phyloP scores from a whole-genome alignment of 1,284 basidiomycete genomes.

The Ceratobasidium theobromae region DNA sequence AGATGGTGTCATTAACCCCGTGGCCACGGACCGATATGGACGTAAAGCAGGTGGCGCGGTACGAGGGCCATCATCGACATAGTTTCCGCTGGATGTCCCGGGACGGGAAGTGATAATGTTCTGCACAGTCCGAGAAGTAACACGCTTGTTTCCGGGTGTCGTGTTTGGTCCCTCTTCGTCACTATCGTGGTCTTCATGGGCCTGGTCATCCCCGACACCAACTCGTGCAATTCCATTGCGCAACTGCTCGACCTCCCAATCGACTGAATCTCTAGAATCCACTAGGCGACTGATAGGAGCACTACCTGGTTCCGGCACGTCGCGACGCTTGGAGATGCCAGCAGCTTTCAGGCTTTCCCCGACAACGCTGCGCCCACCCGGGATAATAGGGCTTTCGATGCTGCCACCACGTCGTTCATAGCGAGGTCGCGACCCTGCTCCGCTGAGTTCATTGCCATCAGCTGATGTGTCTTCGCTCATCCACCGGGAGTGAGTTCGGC shows the following conservation, averaged over 20 bases:
- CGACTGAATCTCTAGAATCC: constrained; percentile 36
- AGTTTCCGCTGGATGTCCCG: constrained; percentile 3
- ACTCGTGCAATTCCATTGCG: constrained; percentile 35
- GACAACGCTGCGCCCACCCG: constrained; percentile 55
- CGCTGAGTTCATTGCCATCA: constrained; percentile 10
- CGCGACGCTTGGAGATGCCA: constrained; percentile 54
- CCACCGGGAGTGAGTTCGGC: constrained; percentile 29
- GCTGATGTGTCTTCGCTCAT: constrained; percentile 28
- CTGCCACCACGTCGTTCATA: constrained; percentile 62
- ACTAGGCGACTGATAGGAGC: not conserved
- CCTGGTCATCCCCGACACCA: constrained; percentile 32
- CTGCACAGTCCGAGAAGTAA: not conserved
- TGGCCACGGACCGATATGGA: constrained; percentile 41
- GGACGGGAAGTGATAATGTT: constrained; percentile 18
- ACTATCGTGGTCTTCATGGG: constrained; percentile 41
- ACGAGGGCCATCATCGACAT: constrained; percentile 39
- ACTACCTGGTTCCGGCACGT: constrained; percentile 24
- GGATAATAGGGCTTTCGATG: constrained; percentile 60
- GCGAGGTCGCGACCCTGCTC: constrained; percentile 35
- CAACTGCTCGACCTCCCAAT: constrained; percentile 38
- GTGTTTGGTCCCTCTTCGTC: constrained; percentile 39
- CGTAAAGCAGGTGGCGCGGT: constrained; percentile 46
- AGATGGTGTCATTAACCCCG: constrained; percentile 15
- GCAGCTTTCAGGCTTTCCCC: constrained; percentile 72
- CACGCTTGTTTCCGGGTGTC: constrained; percentile 19